These are phyloP conservation scores for Bryoglossum gracile DNA, from an alignment of 495 filamentous ascomycete species.

Conservation along the genomic window DNA sequence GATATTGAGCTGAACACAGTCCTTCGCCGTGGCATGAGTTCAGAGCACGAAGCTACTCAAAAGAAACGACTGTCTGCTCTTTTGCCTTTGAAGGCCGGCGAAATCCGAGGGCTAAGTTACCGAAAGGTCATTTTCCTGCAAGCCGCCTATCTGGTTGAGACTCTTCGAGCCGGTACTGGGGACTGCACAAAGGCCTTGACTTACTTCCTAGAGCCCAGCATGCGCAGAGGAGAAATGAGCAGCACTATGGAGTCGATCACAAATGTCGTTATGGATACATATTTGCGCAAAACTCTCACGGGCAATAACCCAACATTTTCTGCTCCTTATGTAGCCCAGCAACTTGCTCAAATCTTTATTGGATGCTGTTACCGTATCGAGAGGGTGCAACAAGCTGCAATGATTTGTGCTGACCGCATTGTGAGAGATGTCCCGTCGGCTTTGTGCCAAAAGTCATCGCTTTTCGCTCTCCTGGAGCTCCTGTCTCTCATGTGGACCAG, in stretches of 20 bases:
- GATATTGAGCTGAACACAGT: slow-evolving; percentile 94
- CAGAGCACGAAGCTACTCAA: slow-evolving; percentile 69
- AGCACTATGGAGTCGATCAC: slow-evolving; percentile 82
- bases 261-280: slow-evolving; percentile 61
- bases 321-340: slow-evolving; percentile 76
- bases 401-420: slow-evolving; percentile 73
- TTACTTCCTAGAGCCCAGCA: slow-evolving; percentile 87
- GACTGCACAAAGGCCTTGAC: slow-evolving; percentile 79
- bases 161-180: slow-evolving; percentile 69
- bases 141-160: slow-evolving; percentile 78
- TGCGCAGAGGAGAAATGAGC: slow-evolving; percentile 71
- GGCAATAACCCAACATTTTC: slow-evolving; percentile 69
- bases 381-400: slow-evolving; percentile 78
- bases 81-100: slow-evolving; percentile 63
- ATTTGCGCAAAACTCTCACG: slow-evolving; percentile 61
- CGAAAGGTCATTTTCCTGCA: slow-evolving; percentile 86
- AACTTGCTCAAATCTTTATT: slow-evolving; percentile 75
- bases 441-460: slow-evolving; percentile 77
- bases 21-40: slow-evolving; percentile 69
- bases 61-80: slow-evolving; percentile 67
- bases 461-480: slow-evolving; percentile 88
- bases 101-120: slow-evolving; percentile 75
- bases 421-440: slow-evolving; percentile 78
- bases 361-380: slow-evolving; percentile 89
- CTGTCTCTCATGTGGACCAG: slow-evolving; percentile 90